These are phyloP conservation scores for Podila clonocystis DNA, from an alignment of 192 early-diverging fungal species.

Conservation along the genomic window DNA sequence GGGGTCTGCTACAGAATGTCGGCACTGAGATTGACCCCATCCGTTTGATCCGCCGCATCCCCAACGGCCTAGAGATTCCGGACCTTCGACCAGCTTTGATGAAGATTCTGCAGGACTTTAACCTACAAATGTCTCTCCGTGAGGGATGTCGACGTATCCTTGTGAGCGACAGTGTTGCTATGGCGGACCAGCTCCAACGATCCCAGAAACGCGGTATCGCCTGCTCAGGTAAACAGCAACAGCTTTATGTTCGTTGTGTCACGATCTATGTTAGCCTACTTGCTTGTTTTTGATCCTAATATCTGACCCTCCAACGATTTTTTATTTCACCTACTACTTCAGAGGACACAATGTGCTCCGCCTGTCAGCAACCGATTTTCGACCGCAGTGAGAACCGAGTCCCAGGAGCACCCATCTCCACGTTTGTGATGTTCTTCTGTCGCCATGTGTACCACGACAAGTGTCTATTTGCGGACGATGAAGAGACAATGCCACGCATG, in stretches of 20 bases:
- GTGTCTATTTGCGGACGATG: slow-evolving; percentile 76
- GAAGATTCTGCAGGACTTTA: slow-evolving; percentile 91
- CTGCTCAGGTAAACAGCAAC: slow-evolving; percentile 53
- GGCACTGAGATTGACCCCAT: slow-evolving; percentile 89
- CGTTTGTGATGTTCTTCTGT: slow-evolving; percentile 90
- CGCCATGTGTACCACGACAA: slow-evolving; percentile 87
- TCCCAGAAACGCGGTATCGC: slow-evolving; percentile 75
- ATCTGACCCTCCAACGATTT: neutral
- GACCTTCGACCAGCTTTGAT: slow-evolving; percentile 84
- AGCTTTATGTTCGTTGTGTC: neutral
- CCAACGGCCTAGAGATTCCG: slow-evolving; percentile 80
- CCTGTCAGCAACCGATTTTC: slow-evolving; percentile 61
- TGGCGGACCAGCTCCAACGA: slow-evolving; percentile 75
- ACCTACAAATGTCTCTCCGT: slow-evolving; percentile 89
- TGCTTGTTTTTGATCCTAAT: slow-evolving; percentile 4
- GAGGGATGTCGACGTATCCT: slow-evolving; percentile 94
- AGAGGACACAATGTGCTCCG: slow-evolving; percentile 57
- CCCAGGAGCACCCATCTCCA: slow-evolving; percentile 46
- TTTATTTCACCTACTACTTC: neutral
- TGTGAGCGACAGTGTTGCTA: slow-evolving; percentile 83
- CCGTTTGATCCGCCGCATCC: slow-evolving; percentile 81
- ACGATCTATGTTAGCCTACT: neutral
- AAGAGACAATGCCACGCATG: slow-evolving; percentile 39
- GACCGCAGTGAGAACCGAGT: slow-evolving; percentile 13
- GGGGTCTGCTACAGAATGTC: slow-evolving; percentile 90